These are phyloP conservation scores for Penicillium robsamsonii DNA, from an alignment of 495 filamentous ascomycete species.

Conservation along the genomic window DNA sequence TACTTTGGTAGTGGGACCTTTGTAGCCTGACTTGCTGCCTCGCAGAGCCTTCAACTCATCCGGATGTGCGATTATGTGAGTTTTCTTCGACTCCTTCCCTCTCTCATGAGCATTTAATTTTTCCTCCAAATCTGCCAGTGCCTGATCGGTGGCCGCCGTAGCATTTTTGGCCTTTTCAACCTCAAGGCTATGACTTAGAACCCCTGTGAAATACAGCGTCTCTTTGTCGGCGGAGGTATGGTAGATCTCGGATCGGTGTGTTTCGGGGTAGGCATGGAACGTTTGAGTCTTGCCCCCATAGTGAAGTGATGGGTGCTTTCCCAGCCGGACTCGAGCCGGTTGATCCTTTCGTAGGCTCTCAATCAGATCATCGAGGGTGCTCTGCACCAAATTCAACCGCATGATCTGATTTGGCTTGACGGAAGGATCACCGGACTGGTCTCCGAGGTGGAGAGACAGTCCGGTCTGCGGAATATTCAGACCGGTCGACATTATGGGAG, in stretches of 20 bases:
- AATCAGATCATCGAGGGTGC: conserved; percentile 68
- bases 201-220: conserved; percentile 52
- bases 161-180: conserved; percentile 55
- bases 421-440: conserved; percentile 32
- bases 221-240: conserved; percentile 38
- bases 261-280: conserved; percentile 48
- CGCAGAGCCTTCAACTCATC: conserved; percentile 39
- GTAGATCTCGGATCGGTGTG: conserved; percentile 55
- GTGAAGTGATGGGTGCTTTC: conserved; percentile 49
- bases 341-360: conserved; percentile 62
- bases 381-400: conserved; percentile 63
- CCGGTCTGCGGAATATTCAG: conserved; percentile 49
- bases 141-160: conserved; percentile 51
- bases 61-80: conserved; percentile 39
- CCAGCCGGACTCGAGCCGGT: conserved; percentile 50
- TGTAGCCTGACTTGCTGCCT: conserved; percentile 14
- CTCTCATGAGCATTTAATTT: conserved; percentile 47
- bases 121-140: conserved; percentile 56
- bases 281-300: conserved; percentile 53
- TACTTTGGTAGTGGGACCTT: conserved; percentile 34
- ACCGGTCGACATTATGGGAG: conserved; percentile 37
- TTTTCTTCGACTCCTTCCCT: conserved; percentile 55
- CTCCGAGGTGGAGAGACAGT: conserved; percentile 44
- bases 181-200: conserved; percentile 56
- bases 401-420: conserved; percentile 52